Evolutionary conservation across 306 rosid species (phyloP).

Genomic region (Vigna nakashimae): DNA sequence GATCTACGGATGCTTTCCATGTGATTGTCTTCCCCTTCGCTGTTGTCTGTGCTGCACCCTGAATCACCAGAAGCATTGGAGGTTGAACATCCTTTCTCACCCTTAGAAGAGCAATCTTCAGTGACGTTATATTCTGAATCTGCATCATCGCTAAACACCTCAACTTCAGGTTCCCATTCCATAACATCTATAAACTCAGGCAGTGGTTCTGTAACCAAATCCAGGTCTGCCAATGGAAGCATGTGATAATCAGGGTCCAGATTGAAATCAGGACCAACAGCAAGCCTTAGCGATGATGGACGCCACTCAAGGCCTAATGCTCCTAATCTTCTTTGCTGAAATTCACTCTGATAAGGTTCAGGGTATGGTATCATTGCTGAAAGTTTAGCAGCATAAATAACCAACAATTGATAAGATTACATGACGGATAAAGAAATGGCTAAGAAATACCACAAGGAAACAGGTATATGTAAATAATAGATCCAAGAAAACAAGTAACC

Average conservation of each 20-base stretch:
- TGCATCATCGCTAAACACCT: slow-evolving; percentile 81
- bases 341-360: slow-evolving; percentile 94
- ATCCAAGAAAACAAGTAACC: slow-evolving; percentile 58
- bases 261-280: slow-evolving; percentile 94
- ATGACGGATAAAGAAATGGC: slow-evolving; percentile 10
- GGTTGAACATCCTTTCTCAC: slow-evolving; percentile 78
- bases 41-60: slow-evolving; percentile 77
- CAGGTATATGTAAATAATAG: slow-evolving; percentile 29
- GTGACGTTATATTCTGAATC: slow-evolving; percentile 93
- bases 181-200: slow-evolving; percentile 86
- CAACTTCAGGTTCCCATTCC: slow-evolving; percentile 96
- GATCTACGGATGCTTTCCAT: slow-evolving; percentile 76
- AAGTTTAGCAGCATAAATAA: slow-evolving; percentile 50
- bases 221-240: slow-evolving; percentile 92
- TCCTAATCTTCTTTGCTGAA: slow-evolving; percentile 89
- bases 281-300: slow-evolving; percentile 79
- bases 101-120: slow-evolving; percentile 75
- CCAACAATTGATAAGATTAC: slow-evolving; percentile 45
- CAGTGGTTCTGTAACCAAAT: slow-evolving; percentile 71
- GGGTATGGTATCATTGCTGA: slow-evolving; percentile 95
- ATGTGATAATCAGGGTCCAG: slow-evolving; percentile 87
- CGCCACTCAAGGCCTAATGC: slow-evolving; percentile 94
- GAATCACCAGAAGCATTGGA: slow-evolving; percentile 73
- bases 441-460: slow-evolving; percentile 7
- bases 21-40: slow-evolving; percentile 69